Conservation (phyloP, 73 alveolate species). For the Stentor coeruleus region DNA sequence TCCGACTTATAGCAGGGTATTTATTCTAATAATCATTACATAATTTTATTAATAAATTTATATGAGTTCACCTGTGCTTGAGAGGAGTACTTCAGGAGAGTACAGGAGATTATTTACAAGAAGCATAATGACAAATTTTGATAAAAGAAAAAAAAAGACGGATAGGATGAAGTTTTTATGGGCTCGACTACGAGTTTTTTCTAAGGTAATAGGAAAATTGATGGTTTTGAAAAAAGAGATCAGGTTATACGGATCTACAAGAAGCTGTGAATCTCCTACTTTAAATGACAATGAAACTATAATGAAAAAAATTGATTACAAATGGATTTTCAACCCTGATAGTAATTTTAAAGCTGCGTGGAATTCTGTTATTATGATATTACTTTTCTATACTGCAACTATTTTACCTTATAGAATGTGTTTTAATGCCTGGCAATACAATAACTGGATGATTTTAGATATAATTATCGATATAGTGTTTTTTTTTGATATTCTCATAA, state of each 20-base stretch:
- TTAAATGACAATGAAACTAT: background rate
- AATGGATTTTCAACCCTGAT: background rate
- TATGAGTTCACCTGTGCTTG: too few relatives aligned
- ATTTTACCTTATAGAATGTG: background rate
- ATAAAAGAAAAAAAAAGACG: too few relatives aligned
- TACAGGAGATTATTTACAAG: too few relatives aligned
- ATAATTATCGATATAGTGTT: constrained; percentile 35
- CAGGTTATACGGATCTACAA: background rate
- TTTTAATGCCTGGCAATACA: background rate
- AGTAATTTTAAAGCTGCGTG: background rate
- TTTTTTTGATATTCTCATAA: constrained; percentile 39
- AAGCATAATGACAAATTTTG: too few relatives aligned
- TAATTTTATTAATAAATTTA: too few relatives aligned
- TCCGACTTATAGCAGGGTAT: too few relatives aligned
- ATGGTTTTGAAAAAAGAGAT: background rate
- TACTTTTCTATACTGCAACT: background rate
- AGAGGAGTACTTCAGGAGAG: too few relatives aligned
- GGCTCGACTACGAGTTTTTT: background rate
- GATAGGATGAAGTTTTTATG: background rate
- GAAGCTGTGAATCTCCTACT: background rate
- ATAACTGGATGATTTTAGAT: background rate
- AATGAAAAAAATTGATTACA: background rate
- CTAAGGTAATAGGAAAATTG: background rate
- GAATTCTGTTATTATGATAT: background rate
- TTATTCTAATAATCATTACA: too few relatives aligned